Evolutionary conservation across 2,329 filamentous ascomycete genomes (phyloP), one percentile per base, ranked within the genome.

Genomic region (Keithomyces neogunnii): DNA sequence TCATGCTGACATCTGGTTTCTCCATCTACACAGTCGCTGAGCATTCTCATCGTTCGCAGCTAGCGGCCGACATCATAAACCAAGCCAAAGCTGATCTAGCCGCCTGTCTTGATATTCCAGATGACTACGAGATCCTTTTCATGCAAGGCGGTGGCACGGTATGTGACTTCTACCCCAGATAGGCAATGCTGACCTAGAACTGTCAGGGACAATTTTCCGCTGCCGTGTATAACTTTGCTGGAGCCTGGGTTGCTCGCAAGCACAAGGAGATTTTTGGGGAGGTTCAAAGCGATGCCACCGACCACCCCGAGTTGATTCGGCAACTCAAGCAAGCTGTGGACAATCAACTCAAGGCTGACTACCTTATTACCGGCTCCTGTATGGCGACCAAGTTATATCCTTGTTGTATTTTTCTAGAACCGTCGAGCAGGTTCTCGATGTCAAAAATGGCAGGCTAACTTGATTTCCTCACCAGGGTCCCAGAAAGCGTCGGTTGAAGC

Each of bases 401-500:
- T 42, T 44, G 13, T 29, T 43, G 10, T 44, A 89, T 47, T 38
- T 9, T 38, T 26, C 36, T 42, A 35, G 47, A 44, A 49, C 39
- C 36, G 38, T 32, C 5, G n/a, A 32, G 13, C 29, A 32, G 11
- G 38, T 44, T 44, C 38, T 32, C 7, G 36, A 35, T 49, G n/a
- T 31, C n/a, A 26, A 44, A 26, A 44, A 35, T 44, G 19, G 39
- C 48, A 44, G 31, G 48, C 48, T 49, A 49, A 47, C 38, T 19
- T 29, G 26, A 13, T 49, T 43, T 49, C 7, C 38, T 49, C 38
- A 42, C 38, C 29, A 31, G 32, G 53, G 71, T 95, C 88, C 19
- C 75, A 89, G 58, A 96, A 97, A 72, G 91, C 91, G 10, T 85
- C 82, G 36, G 85, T 90, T 66, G 92, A 97, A 71, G 90, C 88